Base-by-base conservation (phyloP, 2,329 filamentous ascomycete species). In the Raffaelea arxii region DNA sequence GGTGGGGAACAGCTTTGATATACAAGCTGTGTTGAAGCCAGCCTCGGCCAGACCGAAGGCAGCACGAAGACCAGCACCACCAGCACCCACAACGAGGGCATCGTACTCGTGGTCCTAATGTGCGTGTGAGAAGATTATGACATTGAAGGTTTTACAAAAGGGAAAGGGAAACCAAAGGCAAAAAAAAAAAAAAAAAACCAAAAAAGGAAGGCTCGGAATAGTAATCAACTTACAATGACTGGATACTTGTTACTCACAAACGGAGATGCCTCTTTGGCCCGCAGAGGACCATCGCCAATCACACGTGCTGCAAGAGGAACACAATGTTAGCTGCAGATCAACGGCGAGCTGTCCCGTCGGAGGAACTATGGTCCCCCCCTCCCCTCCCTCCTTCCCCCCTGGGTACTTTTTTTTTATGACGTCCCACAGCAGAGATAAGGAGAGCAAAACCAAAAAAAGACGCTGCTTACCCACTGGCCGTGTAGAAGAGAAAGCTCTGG, bases 61-160 rank as follows among this genome's bases (percentile, higher is more conserved):
- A 43, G 86, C 85, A 65, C 86, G 82, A 55, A 92, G 75, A 66
- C 86, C 86, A 51, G 86, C 74, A 58, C 86, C 86, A 63, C 86
- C 86, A 52, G 86, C 86, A 58, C 86, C 86, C 55, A 92, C 88
- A 51, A 98, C 92, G 58, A 98, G 76, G 52, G 91, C 91, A 84
- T 97, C 92, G 70, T 96, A 97, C 71, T 97, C 89, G 71, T 98
- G 92, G 67, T 97, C 92, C 81, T 89, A 21, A 38, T 9, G 9
- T 30, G 9, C 9, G 27, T 30, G 9, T 9, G 27, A 30, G 27
- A 30, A 9, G 27, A n/a, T n/a, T n/a, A n/a, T n/a, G n/a, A n/a
- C n/a, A n/a, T n/a, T n/a, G n/a, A n/a, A n/a, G n/a, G n/a, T n/a
- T n/a, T n/a, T n/a, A n/a, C n/a, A n/a, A n/a, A n/a, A n/a, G n/a